Evolutionary conservation across 106 monocot genomes (phyloP).

Genomic region (Vanilla planifolia): DNA sequence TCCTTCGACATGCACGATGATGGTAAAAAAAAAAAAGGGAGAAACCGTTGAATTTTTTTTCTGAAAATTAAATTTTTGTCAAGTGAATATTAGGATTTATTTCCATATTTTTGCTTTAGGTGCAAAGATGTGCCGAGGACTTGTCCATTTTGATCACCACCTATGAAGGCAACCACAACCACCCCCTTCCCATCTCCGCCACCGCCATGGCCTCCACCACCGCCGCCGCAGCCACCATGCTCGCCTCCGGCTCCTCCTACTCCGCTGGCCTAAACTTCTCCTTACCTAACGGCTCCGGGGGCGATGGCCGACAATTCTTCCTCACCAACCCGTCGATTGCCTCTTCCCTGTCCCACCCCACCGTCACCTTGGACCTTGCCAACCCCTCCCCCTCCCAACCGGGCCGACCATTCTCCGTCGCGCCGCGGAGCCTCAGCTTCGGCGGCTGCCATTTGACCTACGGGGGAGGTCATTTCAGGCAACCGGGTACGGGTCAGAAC

Average conservation of each 20-base stretch:
- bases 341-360: slow-evolving; percentile 22
- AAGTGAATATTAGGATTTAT: no score
- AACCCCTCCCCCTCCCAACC: slow-evolving; percentile 13
- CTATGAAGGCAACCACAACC: slow-evolving; percentile 74
- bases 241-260: slow-evolving; percentile 30
- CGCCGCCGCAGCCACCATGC: slow-evolving; percentile 58
- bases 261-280: slow-evolving; percentile 26
- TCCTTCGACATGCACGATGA: no score
- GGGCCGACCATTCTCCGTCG: slow-evolving; percentile 3
- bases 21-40: no score
- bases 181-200: slow-evolving; percentile 52
- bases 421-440: slow-evolving; percentile 4
- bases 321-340: slow-evolving; percentile 20
- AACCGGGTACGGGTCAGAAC: background rate
- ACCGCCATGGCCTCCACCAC: slow-evolving; percentile 79
- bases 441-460: background rate
- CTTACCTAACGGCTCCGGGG: slow-evolving; percentile 8
- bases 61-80: no score
- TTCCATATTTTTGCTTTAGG: slow-evolving; percentile 18
- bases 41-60: no score
- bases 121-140: slow-evolving; percentile 67
- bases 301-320: slow-evolving; percentile 20
- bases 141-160: slow-evolving; percentile 66
- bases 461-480: background rate
- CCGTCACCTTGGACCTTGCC: slow-evolving; percentile 54